Evolutionary conservation across 2,329 filamentous ascomycete genomes (phyloP), one percentile per base, ranked within the genome.

Genomic region (Colletotrichum sp.): DNA sequence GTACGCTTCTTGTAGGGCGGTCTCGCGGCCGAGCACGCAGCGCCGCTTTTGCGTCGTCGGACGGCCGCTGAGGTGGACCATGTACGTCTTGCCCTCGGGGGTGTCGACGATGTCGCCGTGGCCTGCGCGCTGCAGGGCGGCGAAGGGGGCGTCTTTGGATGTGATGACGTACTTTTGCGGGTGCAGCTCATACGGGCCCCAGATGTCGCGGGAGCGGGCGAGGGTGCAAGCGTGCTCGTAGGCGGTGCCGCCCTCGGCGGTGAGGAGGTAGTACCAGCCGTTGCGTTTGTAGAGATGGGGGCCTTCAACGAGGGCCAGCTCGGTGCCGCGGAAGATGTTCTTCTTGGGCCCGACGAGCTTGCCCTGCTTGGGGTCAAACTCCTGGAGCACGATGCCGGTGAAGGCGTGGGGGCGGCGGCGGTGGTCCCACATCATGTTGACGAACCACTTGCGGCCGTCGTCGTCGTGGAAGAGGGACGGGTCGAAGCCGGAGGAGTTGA

Each of bases 401-500:
- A 93, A 93, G 2, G 83, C 75, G 10, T 81, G 82, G 1, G 88
- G 88, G 0, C 89, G 86, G 26, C 83, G 81, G 10, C 89, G 88
- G 78, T 91, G 89, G 79, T 91, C 90, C 83, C 86, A 87, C 10
- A 90, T 80, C 90, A 91, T 91, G 79, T 91, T 91, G 78, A 88
- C 85, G 77, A 91, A 90, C 87, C 88, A 92, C 79, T 91, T 91
- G 67, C 82, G 84, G 18, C 90, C 90, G 69, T 90, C 86, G 43
- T 89, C 87, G 73, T 92, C 90, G 79, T 91, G 90, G 81, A 92
- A 92, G 6, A 92, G 82, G 2, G 88, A 90, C 0, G 92, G 91
- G 78, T 93, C 92, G 78, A 93, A 93, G 2, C 91, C 91, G 0
- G 90, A 92, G 0, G 89, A 90, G 80, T 92, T 93, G 80, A 87